Evolutionary conservation across 2,329 filamentous ascomycete species (phyloP).

Genomic region (Fusarium sp.): DNA sequence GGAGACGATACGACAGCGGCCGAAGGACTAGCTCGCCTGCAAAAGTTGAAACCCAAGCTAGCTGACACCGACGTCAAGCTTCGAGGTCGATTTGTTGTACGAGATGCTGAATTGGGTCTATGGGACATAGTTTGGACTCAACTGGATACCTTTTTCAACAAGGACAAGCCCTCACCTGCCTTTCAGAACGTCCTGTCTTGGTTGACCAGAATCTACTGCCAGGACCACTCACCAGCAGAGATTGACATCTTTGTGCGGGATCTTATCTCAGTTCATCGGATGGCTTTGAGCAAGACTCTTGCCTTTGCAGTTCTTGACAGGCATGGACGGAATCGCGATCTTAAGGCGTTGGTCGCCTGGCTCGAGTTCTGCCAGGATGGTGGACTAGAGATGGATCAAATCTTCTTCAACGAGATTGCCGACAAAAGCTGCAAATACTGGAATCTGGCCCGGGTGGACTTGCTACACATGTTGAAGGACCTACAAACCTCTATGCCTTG

Average conservation of each 20-base stretch:
- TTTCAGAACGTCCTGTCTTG: slow-evolving; percentile 45
- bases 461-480: slow-evolving; percentile 42
- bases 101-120: slow-evolving; percentile 43
- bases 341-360: slow-evolving; percentile 47
- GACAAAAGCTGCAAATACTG: slow-evolving; percentile 49
- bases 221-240: slow-evolving; percentile 41
- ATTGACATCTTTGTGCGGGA: slow-evolving; percentile 47
- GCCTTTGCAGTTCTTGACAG: slow-evolving; percentile 47
- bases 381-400: slow-evolving; percentile 46
- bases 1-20: slow-evolving; percentile 44
- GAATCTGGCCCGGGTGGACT: slow-evolving; percentile 44
- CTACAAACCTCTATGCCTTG: slow-evolving; percentile 43
- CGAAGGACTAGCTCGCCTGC: slow-evolving; percentile 43
- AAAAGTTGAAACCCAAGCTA: slow-evolving; percentile 30
- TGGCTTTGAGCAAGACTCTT: slow-evolving; percentile 46
- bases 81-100: slow-evolving; percentile 43
- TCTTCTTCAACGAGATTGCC: slow-evolving; percentile 45
- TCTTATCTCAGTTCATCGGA: slow-evolving; percentile 40
- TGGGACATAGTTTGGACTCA: slow-evolving; percentile 43
- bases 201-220: slow-evolving; percentile 51
- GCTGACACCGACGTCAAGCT: slow-evolving; percentile 43
- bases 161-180: slow-evolving; percentile 28
- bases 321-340: slow-evolving; percentile 46
- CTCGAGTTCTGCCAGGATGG: slow-evolving; percentile 48
- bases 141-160: slow-evolving; percentile 38